Percentiles rank a stretch among this genome's conserved stretches.
Conservation (phyloP, 208 protist species). For the Trypanosoma melophagium region DNA sequence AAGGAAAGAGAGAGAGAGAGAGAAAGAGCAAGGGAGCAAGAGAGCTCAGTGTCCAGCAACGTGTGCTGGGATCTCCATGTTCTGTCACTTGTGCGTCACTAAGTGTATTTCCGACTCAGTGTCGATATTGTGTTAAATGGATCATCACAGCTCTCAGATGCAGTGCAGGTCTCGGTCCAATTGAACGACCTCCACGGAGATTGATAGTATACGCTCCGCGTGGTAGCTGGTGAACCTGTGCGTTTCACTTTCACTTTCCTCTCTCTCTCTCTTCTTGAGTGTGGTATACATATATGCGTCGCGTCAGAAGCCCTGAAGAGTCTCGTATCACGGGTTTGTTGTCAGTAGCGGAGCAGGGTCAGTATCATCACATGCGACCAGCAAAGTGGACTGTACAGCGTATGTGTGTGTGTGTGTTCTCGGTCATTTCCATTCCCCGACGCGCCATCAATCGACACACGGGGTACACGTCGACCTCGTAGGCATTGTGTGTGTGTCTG, state of each 20-base stretch:
- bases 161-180: neutral
- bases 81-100: constrained; percentile 29
- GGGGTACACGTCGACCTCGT: constrained; percentile 40
- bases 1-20: neutral
- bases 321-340: constrained; percentile 21
- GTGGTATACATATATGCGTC: no score
- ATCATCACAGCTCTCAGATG: constrained; percentile 25
- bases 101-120: constrained; percentile 28
- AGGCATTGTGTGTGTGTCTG: neutral
- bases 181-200: neutral
- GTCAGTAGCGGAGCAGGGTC: constrained; percentile 27
- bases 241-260: no score
- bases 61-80: constrained; percentile 24
- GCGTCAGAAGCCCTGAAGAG: constrained; percentile 30
- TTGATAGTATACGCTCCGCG: neutral
- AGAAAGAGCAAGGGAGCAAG: neutral
- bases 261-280: no score
- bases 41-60: constrained; percentile 11
- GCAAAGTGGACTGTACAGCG: neutral
- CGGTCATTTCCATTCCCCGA: constrained; percentile 44
- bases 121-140: constrained; percentile 36
- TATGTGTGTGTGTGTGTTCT: constrained; percentile 4
- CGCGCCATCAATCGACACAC: constrained; percentile 21
- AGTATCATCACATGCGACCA: constrained; percentile 7
- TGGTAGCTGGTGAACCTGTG: neutral